These are phyloP conservation scores for Scedosporium aurantiacum DNA, from an alignment of 2,329 filamentous ascomycete genomes.

Conservation along the genomic window DNA sequence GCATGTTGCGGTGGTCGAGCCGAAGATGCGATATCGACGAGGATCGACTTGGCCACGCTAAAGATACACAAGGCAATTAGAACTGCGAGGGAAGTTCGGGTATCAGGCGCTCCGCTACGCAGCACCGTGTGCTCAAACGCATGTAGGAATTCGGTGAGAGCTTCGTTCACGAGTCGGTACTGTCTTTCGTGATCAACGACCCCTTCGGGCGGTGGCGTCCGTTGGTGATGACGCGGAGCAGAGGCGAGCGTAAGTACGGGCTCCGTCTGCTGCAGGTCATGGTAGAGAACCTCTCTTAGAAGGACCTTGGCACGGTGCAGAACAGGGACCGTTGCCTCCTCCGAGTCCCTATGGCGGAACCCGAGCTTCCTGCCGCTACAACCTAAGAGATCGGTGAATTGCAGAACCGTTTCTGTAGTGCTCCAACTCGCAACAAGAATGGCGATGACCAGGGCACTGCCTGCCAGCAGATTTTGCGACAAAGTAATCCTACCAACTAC, in stretches of 20 bases:
- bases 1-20: conserved; percentile 9
- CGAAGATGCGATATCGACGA: conserved; percentile 32
- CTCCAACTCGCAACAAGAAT: conserved; percentile 42
- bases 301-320: conserved; percentile 44
- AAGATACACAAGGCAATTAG: conserved; percentile 49
- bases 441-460: conserved; percentile 27
- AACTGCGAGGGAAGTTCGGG: conserved; percentile 37
- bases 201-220: conserved; percentile 24
- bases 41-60: conserved; percentile 40
- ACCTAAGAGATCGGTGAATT: conserved; percentile 39
- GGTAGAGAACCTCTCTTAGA: conserved; percentile 42
- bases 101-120: conserved; percentile 24
- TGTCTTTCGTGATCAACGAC: conserved; percentile 32
- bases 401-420: conserved; percentile 34
- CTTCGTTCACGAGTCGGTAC: conserved; percentile 36
- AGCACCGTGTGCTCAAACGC: conserved; percentile 37
- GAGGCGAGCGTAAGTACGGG: conserved; percentile 28
- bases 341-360: conserved; percentile 34
- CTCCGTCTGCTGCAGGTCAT: conserved; percentile 38
- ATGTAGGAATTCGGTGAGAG: conserved; percentile 39
- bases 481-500: background rate
- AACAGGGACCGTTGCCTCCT: conserved; percentile 36
- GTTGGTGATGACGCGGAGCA: conserved; percentile 13
- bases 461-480: background rate
- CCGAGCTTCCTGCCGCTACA: conserved; percentile 31